Base-by-base conservation (phyloP, 2,329 filamentous ascomycete genomes). In the Pestalotiopsis sp. region DNA sequence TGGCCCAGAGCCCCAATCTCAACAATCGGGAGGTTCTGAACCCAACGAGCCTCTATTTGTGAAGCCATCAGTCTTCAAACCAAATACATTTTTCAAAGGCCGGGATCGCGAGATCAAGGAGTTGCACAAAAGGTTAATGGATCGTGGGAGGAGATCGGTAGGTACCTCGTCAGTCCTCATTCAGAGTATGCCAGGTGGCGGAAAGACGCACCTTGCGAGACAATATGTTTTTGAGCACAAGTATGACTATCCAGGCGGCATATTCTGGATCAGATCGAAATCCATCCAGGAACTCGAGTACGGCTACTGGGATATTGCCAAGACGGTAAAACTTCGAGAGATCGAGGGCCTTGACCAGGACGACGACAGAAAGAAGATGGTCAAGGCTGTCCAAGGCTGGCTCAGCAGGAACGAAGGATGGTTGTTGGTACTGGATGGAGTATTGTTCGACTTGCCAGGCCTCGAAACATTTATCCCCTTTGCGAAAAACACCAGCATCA, bases 191-290 rank as follows among this genome's bases (percentile, higher is more conserved):
- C 88, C 90, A 2, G 91, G 91, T 1, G 87, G 87, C 14, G 91
- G 91, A 2, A 93, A 93, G 78, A 90, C 89, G 1, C 90, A 92
- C 73, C 80, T 93, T 14, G 90, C 90, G 36, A 84, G 91, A 3
- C 84, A 93, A 77, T 93, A 92, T 75, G 86, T 91, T 38, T 91
- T 89, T 73, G 77, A 82, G 4, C 86, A 92, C 73, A 86, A 83
- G 45, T 79, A 83, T 4, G 81, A 87, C 69, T 93, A 90, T 72
- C 85, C 87, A 0, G 90, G 90, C 1, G 91, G 91, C 1, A 84
- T 92, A 58, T 93, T 91, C 76, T 93, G 91, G 91, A 84, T 92
- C 17, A 85, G 89, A 63, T 88, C 89, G 9, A 90, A 89, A 71
- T 88, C 87, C 1, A 76, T 82, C 3, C 81, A 87, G 66, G 88